A percentile compares a stretch with the other conserved stretches of the same genome.
Evolutionary conservation across 78 protist genomes (phyloP).

Genomic region (slime mould (Dictyostelium discoideum)): DNA sequence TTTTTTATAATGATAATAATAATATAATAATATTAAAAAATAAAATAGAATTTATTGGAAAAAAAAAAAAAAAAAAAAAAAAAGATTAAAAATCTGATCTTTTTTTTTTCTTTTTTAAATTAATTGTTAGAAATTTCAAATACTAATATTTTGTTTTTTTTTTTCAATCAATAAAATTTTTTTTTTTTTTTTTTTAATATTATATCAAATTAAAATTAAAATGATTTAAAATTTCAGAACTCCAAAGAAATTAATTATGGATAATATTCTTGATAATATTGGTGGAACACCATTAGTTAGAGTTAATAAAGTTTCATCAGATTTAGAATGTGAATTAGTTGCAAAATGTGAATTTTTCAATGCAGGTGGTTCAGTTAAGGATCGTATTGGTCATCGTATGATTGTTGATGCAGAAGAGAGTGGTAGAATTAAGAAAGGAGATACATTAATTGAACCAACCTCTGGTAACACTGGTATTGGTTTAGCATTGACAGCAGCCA

Average conservation of each 20-base stretch:
- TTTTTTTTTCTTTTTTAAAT: too few relatives aligned
- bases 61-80: not conserved
- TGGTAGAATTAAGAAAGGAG: constrained; percentile 95
- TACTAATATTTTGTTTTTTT: not conserved
- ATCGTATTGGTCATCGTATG: constrained; percentile 95
- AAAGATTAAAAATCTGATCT: too few relatives aligned
- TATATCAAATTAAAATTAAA: not conserved
- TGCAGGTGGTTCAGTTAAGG: constrained; percentile 98
- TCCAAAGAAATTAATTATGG: constrained; percentile 62
- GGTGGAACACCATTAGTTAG: constrained; percentile 98
- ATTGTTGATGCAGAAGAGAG: constrained; percentile 91
- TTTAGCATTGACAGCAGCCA: constrained; percentile 96
- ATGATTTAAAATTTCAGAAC: not conserved
- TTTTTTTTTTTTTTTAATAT: not conserved
- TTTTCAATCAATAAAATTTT: too few relatives aligned
- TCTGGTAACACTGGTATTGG: constrained; percentile 99
- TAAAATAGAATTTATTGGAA: not conserved
- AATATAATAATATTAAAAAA: not conserved
- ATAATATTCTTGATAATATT: constrained; percentile 88
- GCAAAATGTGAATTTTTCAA: constrained; percentile 98
- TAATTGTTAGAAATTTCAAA: not conserved
- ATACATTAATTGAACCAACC: constrained; percentile 97
- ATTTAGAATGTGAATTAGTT: constrained; percentile 94
- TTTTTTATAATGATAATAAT: not conserved
- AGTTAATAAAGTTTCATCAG: constrained; percentile 88